Conservation (phyloP, 495 filamentous ascomycete species). For the Corynascus novoguineensis region DNA sequence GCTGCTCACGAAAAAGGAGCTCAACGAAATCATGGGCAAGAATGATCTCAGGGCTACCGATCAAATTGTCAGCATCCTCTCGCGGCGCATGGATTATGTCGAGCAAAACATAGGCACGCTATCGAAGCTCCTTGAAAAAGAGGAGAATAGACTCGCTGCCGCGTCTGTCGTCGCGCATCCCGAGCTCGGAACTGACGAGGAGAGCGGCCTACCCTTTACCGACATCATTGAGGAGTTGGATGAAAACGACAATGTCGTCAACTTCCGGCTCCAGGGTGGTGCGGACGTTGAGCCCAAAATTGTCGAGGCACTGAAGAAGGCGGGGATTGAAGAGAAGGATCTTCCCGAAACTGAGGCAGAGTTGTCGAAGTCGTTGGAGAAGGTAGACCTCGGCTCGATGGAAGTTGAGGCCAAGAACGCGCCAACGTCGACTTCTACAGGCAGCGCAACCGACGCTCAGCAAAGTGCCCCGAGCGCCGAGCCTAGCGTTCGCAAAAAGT, state of each 20-base stretch:
- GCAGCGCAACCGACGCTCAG: not conserved
- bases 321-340: constrained; percentile 40
- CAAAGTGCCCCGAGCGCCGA: constrained; percentile 5
- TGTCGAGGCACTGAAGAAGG: constrained; percentile 63
- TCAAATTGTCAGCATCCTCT: constrained; percentile 64
- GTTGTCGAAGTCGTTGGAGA: not conserved
- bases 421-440: not conserved
- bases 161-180: constrained; percentile 41
- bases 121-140: constrained; percentile 60
- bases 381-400: not conserved
- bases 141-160: constrained; percentile 61
- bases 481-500: constrained; percentile 29
- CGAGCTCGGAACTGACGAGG: constrained; percentile 53
- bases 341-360: constrained; percentile 19
- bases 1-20: constrained; percentile 48
- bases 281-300: constrained; percentile 57
- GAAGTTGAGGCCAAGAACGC: not conserved
- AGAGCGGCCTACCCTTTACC: constrained; percentile 59
- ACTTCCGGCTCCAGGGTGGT: constrained; percentile 53
- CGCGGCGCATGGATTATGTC: constrained; percentile 80
- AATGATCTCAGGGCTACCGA: constrained; percentile 44
- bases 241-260: constrained; percentile 81
- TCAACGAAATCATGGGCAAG: constrained; percentile 59
- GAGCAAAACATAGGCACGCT: constrained; percentile 67
- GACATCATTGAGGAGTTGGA: constrained; percentile 92